Percentiles rank a stretch among this genome's conserved stretches.
These are phyloP conservation scores for Botrytis fragariae DNA, from an alignment of 2,329 filamentous ascomycete species.

Conservation along the genomic window DNA sequence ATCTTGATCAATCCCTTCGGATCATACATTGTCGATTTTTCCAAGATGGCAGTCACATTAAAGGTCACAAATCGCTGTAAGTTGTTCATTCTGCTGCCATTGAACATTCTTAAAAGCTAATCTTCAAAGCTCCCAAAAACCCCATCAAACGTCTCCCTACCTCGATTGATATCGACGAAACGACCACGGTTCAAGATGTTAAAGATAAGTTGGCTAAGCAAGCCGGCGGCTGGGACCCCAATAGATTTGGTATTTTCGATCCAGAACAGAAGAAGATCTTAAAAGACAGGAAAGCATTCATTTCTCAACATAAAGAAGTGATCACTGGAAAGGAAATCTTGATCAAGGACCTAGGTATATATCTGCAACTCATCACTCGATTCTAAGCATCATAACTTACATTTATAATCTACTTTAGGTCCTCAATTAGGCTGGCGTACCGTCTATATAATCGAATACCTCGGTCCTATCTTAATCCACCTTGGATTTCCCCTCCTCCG, in stretches of 20 bases:
- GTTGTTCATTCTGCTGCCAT: not conserved
- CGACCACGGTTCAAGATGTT: constrained; percentile 57
- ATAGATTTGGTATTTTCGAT: constrained; percentile 62
- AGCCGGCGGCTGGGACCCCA: constrained; percentile 53
- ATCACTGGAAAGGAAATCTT: constrained; percentile 59
- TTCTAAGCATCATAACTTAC: not conserved
- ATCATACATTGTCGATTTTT: not conserved
- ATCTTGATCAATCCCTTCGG: not conserved
- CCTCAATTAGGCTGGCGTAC: constrained; percentile 88
- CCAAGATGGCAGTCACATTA: constrained; percentile 19
- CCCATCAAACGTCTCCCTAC: constrained; percentile 50
- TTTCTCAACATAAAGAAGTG: constrained; percentile 51
- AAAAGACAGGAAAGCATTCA: constrained; percentile 57
- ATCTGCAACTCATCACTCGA: not conserved
- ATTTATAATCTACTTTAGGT: constrained; percentile 50
- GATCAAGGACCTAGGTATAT: constrained; percentile 88
- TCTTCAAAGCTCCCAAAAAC: constrained; percentile 32
- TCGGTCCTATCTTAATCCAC: constrained; percentile 88
- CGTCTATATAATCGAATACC: constrained; percentile 93
- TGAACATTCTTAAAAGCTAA: not conserved
- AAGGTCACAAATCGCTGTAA: constrained; percentile 21
- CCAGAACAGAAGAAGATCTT: constrained; percentile 59
- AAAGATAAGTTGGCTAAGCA: constrained; percentile 55
- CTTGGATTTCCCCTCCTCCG: constrained; percentile 67
- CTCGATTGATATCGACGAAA: constrained; percentile 46